Percentiles rank a stretch among this genome's conserved stretches.
phyloP scores from a whole-genome alignment of 495 filamentous ascomycete species.

The Neurospora hispaniola region DNA sequence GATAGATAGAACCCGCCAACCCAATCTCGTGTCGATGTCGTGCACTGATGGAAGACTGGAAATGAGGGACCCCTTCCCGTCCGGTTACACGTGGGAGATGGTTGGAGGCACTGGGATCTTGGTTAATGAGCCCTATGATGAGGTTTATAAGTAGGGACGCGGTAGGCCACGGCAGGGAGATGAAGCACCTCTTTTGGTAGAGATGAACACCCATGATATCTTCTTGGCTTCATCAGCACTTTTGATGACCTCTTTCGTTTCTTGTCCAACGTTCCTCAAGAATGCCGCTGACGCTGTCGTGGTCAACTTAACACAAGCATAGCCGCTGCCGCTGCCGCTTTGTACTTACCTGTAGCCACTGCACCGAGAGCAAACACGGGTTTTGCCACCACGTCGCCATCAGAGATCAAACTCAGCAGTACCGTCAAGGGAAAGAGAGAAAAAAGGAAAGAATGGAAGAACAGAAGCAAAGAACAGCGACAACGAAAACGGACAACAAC shows the following conservation, averaged over 20 bases:
- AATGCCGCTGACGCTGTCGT: neutral
- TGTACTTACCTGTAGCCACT: neutral
- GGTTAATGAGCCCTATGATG: neutral
- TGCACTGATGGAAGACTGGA: neutral
- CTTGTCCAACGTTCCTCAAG: neutral
- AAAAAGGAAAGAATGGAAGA: neutral
- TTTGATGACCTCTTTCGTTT: neutral
- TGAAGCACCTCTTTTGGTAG: neutral
- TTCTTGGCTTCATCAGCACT: neutral
- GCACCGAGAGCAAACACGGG: neutral
- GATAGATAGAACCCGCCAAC: neutral
- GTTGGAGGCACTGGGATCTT: neutral
- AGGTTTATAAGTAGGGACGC: neutral
- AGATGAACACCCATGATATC: neutral
- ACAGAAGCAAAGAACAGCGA: neutral
- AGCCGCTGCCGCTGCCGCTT: neutral
- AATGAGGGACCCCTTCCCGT: neutral
- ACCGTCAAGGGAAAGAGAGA: too few relatives aligned
- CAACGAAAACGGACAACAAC: neutral
- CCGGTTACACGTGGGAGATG: neutral
- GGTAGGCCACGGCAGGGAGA: neutral
- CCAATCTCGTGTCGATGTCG: neutral
- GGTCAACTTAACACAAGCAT: neutral
- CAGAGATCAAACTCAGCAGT: neutral
- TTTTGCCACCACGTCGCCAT: neutral